Percentiles rank a stretch among this genome's conserved stretches.
Conservation (phyloP, 2,329 filamentous ascomycete genomes). For the Sarocladium strictum region DNA sequence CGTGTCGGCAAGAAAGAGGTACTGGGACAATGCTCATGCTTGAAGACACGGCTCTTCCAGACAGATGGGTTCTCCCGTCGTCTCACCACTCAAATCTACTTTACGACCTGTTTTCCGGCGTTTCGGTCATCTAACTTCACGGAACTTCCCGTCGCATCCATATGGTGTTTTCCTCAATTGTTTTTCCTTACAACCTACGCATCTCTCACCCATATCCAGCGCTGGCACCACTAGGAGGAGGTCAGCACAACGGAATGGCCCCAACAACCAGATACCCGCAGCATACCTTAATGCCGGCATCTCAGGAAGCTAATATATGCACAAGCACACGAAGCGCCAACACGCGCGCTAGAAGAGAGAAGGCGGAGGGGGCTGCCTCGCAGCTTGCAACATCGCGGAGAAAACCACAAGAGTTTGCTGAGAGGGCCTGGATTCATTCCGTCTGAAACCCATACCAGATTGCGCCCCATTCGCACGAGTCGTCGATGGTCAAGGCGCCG, state of each 20-base stretch:
- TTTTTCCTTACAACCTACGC: neutral
- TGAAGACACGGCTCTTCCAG: slow-evolving; percentile 16
- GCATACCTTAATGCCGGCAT: neutral
- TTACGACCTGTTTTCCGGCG: neutral
- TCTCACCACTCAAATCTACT: neutral
- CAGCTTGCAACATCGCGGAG: neutral
- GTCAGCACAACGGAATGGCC: neutral
- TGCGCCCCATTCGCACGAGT: neutral
- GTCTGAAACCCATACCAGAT: too few relatives aligned
- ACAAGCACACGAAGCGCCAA: neutral
- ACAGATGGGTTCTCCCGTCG: neutral
- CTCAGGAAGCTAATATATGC: neutral
- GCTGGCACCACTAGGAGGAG: too few relatives aligned
- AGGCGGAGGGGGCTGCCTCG: neutral
- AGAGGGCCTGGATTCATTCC: neutral
- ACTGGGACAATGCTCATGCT: slow-evolving; percentile 43
- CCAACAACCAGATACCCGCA: neutral
- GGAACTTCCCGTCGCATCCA: too few relatives aligned
- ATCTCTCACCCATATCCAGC: neutral
- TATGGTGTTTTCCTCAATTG: neutral
- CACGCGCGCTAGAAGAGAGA: neutral
- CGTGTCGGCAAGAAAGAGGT: slow-evolving; percentile 42
- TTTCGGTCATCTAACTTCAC: neutral
- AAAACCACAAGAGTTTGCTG: neutral
- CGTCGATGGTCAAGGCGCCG: neutral